These are phyloP conservation scores for Carallia pectinifolia DNA, from an alignment of 345 rosid genomes.

Conservation along the genomic window DNA sequence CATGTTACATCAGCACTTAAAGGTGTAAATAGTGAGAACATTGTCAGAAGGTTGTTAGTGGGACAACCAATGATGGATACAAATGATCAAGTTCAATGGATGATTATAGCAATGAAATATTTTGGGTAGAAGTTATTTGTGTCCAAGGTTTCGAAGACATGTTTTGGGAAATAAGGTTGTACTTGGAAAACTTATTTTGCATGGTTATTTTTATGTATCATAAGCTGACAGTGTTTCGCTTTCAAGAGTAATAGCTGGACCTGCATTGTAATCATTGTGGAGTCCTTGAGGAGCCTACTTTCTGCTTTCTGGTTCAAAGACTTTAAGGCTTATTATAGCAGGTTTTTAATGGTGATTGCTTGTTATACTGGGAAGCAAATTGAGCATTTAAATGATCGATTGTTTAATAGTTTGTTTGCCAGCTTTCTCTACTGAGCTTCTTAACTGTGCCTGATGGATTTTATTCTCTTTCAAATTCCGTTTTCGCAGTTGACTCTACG, in stretches of 20 bases:
- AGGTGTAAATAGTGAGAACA: too few relatives aligned
- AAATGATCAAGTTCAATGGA: background rate
- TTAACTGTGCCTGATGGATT: constrained; percentile 15
- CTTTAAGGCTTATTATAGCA: background rate
- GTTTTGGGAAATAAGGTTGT: background rate
- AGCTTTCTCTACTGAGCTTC: background rate
- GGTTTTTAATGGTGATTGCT: background rate
- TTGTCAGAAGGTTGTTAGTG: background rate
- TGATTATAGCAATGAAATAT: background rate
- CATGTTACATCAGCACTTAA: background rate
- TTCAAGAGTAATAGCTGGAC: background rate
- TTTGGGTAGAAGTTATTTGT: background rate
- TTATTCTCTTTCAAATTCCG: constrained; percentile 14
- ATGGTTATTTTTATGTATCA: background rate
- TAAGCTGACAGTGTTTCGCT: background rate
- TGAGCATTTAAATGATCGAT: background rate
- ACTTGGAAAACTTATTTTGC: background rate
- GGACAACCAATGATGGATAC: background rate
- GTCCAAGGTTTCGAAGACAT: background rate
- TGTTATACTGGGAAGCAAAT: background rate
- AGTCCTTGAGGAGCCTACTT: background rate
- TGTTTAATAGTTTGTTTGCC: background rate
- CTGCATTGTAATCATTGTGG: background rate
- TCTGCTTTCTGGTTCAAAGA: background rate
- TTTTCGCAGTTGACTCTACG: constrained; percentile 80